phyloP scores from a whole-genome alignment of 1,139 yeast species.

The Debaryomyces nepalensis region DNA sequence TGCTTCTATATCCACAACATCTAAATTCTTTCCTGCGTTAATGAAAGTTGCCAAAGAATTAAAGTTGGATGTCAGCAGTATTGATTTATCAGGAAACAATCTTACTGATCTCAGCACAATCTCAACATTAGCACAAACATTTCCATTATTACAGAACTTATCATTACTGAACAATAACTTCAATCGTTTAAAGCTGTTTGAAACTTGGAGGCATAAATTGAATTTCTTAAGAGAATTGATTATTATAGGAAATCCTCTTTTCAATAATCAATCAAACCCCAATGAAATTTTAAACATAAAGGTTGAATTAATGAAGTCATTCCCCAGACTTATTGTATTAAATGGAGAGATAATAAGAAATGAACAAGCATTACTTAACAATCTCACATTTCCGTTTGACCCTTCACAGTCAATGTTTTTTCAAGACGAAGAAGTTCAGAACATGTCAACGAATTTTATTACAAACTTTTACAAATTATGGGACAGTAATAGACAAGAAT shows the following conservation, averaged over 20 bases:
- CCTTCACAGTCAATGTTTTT: conserved; percentile 61
- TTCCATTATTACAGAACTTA: conserved; percentile 75
- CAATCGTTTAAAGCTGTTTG: conserved; percentile 60
- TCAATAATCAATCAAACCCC: conserved; percentile 32
- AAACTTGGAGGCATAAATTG: conserved; percentile 79
- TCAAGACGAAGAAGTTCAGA: conserved; percentile 75
- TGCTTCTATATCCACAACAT: conserved; percentile 57
- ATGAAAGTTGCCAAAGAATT: conserved; percentile 76
- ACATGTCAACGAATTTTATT: conserved; percentile 73
- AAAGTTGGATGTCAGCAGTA: conserved; percentile 64
- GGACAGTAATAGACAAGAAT: conserved; percentile 77
- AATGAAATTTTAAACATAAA: conserved; percentile 53
- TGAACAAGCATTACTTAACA: conserved; percentile 58
- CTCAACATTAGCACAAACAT: conserved; percentile 70
- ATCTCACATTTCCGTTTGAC: conserved; percentile 62
- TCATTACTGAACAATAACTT: conserved; percentile 80
- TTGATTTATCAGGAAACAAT: conserved; percentile 75
- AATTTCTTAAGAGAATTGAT: conserved; percentile 74
- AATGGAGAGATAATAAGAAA: conserved; percentile 82
- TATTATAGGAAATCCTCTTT: conserved; percentile 77
- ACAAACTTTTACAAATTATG: conserved; percentile 76
- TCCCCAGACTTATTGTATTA: conserved; percentile 78
- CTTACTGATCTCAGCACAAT: conserved; percentile 65
- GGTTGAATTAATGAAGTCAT: conserved; percentile 66
- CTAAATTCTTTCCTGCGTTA: conserved; percentile 89